Base-by-base conservation (phyloP, 2,329 filamentous ascomycete genomes). In the Aspergillaceae sp. region DNA sequence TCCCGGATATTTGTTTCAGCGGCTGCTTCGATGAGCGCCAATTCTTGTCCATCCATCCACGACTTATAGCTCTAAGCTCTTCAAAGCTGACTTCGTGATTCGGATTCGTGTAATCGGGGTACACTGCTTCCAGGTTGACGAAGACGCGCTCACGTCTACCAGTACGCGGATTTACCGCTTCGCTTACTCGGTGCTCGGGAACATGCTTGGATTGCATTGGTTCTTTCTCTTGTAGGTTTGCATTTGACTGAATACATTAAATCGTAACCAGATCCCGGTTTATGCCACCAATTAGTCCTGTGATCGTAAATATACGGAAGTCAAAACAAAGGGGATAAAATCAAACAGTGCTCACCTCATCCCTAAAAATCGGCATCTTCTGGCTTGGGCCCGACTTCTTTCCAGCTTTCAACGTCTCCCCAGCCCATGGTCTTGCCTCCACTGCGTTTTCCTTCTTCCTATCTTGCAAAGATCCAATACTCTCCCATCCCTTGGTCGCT, bases 341-440 rank as follows among this genome's bases (percentile, higher is more conserved):
- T 64, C 56, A 58, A 54, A 58, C 51, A 59, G 60, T 64, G 77
- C 88, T 84, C 84, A 98, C 92, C 86, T 86, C 76, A 76, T 98
- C 92, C 75, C 87, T 91, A 75, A 96, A 98, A 40, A 98, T 80
- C 61, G 84, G 75, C 82, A 98, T 85, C 75, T 96, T 97, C 45
- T 83, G 76, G 45, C 77, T 78, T 30, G 77, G 80, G 38, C 75
- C 80, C 71, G 87, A 87, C 72, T 87, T 92, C 58, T 88, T 91
- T 37, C 86, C 88, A 2, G 82, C 86, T 67, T 91, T 87, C 56
- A 98, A 70, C 36, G 86, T 96, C 72, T 97, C 89, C 28, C 92
- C 92, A 7, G 76, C 85, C 92, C 90, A 96, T 19, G 91, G 88
- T 62, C 85, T 90, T 7, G 90, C 81, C 63, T 91, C 88, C 54